These are phyloP conservation scores for Crithidia acanthocephali DNA, from an alignment of 208 protist genomes.

Conservation along the genomic window DNA sequence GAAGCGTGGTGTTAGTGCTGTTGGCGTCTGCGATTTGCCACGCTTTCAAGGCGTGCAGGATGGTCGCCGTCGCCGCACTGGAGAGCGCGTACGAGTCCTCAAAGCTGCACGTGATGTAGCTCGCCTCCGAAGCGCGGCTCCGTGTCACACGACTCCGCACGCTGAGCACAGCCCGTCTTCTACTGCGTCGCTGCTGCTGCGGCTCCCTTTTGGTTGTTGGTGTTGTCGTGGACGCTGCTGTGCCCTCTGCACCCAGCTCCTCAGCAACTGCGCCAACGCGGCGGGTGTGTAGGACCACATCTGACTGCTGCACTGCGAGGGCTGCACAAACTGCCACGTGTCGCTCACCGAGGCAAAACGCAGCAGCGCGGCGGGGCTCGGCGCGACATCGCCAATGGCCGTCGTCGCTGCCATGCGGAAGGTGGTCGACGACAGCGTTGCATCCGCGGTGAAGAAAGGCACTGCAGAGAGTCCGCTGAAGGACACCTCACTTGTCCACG, in stretches of 20 bases:
- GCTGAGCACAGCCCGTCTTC: neutral
- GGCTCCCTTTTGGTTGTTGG: neutral
- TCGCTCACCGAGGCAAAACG: slow-evolving; percentile 22
- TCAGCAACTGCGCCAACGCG: slow-evolving; percentile 19
- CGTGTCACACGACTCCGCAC: slow-evolving; percentile 23
- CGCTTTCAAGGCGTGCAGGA: slow-evolving; percentile 13
- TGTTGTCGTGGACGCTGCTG: too few species aligned
- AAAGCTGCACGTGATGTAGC: slow-evolving; percentile 9
- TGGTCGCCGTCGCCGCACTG: neutral
- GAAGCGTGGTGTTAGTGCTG: neutral
- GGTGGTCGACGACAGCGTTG: neutral
- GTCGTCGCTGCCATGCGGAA: slow-evolving; percentile 25
- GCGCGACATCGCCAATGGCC: neutral
- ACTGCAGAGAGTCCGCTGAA: slow-evolving; percentile 10
- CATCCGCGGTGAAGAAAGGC: slow-evolving; percentile 29
- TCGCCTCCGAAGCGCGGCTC: slow-evolving; percentile 16
- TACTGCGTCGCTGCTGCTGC: neutral
- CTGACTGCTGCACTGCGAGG: slow-evolving; percentile 28
- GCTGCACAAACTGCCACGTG: slow-evolving; percentile 31
- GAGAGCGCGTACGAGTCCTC: slow-evolving; percentile 35
- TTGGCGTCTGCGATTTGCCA: slow-evolving; percentile 16
- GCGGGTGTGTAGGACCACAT: slow-evolving; percentile 39
- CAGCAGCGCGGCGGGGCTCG: slow-evolving; percentile 6
- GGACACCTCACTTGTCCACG: slow-evolving; percentile 31
- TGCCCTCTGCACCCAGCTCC: neutral